Evolutionary conservation across 495 filamentous ascomycete species (phyloP), one percentile per base, ranked within the genome.

Genomic region (Hypomontagnella monticulosa): DNA sequence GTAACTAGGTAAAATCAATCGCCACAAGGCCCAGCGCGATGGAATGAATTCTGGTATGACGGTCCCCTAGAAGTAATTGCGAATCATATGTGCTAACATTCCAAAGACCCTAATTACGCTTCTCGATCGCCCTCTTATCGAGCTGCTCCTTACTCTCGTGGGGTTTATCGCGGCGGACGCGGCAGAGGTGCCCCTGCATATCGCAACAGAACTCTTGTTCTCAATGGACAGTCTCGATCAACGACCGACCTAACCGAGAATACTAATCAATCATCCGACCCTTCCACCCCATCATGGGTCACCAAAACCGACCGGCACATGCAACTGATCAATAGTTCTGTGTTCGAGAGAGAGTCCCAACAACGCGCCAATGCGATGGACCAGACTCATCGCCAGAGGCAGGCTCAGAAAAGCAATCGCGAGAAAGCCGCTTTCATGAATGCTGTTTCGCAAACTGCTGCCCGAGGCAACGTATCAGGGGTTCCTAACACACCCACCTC

Each of bases 311-410:
- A 93, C 65, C 89, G 92, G 51, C 92, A 96, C 66, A 85, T 93
- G 76, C 93, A 97, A 75, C 76, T 97, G 46, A 97, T 97, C 77
- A 97, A 96, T 71, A 83, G 88, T 14, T 83, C 87, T 2, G 84
- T 96, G 11, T 96, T 91, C 76, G 89, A 96, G 67, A 88, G 91
- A 75, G 87, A 91, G 54, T 81, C 83, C 1, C 85, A 88, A 64
- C 83, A 85, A n/a, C 83, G 91, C 34, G 80, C 87, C 1, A 88
- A 86, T 69, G 92, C 91, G 8, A 89, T 95, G 47, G 89, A 92
- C 62, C 84, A 90, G 66, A 90, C 88, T 2, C 79, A 85, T 16
- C 84, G 84, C 63, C 80, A 85, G 42, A 90, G 87, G 65, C 79
- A 84, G 34, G 73, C 81, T 16, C 76, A 83, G 71, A 84, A 78